Evolutionary conservation across 257 asterid genomes (phyloP).

Genomic region (Cordia subcordata): DNA sequence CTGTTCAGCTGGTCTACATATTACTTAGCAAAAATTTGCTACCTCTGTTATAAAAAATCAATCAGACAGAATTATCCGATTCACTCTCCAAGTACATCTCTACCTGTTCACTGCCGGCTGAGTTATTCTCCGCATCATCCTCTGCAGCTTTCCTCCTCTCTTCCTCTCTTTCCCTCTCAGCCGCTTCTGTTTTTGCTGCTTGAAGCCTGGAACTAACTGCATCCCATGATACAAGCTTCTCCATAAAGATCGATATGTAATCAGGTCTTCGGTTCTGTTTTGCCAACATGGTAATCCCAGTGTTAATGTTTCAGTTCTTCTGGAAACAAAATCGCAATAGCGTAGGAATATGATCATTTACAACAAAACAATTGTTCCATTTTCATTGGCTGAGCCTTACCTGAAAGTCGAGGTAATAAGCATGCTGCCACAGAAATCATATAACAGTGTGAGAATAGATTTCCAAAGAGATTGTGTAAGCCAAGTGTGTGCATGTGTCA

Average conservation of each 20-base stretch:
- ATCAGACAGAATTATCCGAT: slow-evolving; percentile 35
- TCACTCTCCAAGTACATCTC: slow-evolving; percentile 44
- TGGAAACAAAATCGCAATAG: not conserved
- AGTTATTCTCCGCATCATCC: slow-evolving; percentile 23
- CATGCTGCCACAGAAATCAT: slow-evolving; percentile 51
- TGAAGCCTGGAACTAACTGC: slow-evolving; percentile 83
- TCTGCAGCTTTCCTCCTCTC: slow-evolving; percentile 34
- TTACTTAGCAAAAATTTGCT: not conserved
- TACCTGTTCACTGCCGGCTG: slow-evolving; percentile 18
- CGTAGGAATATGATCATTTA: not conserved
- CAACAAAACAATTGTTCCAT: slow-evolving; percentile 7
- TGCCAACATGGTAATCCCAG: slow-evolving; percentile 1
- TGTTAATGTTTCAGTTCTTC: not conserved
- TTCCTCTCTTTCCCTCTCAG: slow-evolving; percentile 55
- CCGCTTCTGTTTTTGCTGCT: slow-evolving; percentile 59
- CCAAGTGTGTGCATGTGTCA: not conserved
- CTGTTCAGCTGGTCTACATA: not conserved
- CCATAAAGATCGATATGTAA: slow-evolving; percentile 70
- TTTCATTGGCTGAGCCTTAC: slow-evolving; percentile 28
- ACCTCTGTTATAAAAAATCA: slow-evolving; percentile 16
- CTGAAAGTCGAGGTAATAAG: slow-evolving; percentile 91
- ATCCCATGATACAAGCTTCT: slow-evolving; percentile 94
- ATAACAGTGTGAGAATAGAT: not conserved
- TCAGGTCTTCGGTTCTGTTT: slow-evolving; percentile 77
- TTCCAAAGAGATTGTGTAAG: not conserved